These are phyloP conservation scores for Tardiomyces depauwii DNA, from an alignment of 1,139 yeast genomes.

Conservation along the genomic window DNA sequence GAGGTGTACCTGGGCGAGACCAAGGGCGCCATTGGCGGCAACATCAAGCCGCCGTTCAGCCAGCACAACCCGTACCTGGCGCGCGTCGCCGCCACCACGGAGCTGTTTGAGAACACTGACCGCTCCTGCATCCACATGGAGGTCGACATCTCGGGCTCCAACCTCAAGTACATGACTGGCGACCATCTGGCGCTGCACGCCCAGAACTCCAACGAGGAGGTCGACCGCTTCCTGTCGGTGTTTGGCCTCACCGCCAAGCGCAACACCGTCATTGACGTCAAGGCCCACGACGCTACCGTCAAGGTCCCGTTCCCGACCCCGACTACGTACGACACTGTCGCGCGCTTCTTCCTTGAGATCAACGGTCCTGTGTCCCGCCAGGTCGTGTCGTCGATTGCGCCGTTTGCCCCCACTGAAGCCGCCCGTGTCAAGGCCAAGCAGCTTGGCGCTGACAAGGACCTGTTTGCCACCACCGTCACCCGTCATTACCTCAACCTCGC, in stretches of 20 bases:
- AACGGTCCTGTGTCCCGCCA: constrained; percentile 93
- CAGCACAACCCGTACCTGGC: constrained; percentile 79
- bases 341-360: constrained; percentile 82
- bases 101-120: constrained; percentile 53
- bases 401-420: constrained; percentile 65
- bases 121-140: constrained; percentile 89
- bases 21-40: constrained; percentile 40
- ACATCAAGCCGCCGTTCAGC: constrained; percentile 68
- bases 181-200: constrained; percentile 96
- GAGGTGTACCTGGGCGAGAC: constrained; percentile 80
- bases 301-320: constrained; percentile 82
- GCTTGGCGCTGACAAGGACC: constrained; percentile 57
- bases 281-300: constrained; percentile 63
- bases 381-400: constrained; percentile 61
- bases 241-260: constrained; percentile 48
- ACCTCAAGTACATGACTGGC: constrained; percentile 82
- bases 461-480: constrained; percentile 56
- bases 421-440: constrained; percentile 41
- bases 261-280: constrained; percentile 50
- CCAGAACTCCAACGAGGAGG: constrained; percentile 70
- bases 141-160: constrained; percentile 65
- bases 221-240: constrained; percentile 49
- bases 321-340: constrained; percentile 76
- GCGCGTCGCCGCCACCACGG: constrained; percentile 47
- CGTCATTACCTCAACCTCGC: constrained; percentile 58